These are phyloP conservation scores for Clarireedia hainanense DNA, from an alignment of 2,329 filamentous ascomycete genomes.

Conservation along the genomic window DNA sequence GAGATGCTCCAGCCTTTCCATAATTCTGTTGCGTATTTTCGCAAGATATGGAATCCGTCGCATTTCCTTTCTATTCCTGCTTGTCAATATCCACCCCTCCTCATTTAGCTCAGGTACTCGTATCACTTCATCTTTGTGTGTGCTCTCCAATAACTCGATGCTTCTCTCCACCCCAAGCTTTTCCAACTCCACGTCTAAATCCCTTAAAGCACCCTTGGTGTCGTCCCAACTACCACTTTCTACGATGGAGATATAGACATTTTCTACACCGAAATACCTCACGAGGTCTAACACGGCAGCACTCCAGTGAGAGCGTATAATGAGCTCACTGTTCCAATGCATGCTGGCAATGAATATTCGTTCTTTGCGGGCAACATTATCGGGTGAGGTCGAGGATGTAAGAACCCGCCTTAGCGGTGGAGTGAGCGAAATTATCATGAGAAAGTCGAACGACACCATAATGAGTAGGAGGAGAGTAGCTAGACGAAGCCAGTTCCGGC, in stretches of 20 bases:
- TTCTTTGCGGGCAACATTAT: not conserved
- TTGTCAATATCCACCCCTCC: constrained; percentile 50
- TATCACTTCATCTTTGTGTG: constrained; percentile 50
- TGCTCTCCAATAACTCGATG: constrained; percentile 43
- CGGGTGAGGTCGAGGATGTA: not conserved
- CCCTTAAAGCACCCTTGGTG: constrained; percentile 53
- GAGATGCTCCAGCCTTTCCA: constrained; percentile 49
- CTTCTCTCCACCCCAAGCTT: constrained; percentile 42
- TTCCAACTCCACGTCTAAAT: constrained; percentile 47
- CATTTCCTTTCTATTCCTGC: constrained; percentile 43
- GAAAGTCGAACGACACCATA: constrained; percentile 12
- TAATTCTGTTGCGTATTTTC: constrained; percentile 51
- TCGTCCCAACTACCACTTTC: constrained; percentile 65
- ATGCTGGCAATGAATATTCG: constrained; percentile 58
- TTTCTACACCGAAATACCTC: constrained; percentile 48
- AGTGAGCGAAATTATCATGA: not conserved
- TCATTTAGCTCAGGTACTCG: not conserved
- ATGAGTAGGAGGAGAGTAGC: constrained; percentile 7
- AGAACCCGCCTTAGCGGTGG: constrained; percentile 5
- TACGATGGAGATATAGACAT: constrained; percentile 59
- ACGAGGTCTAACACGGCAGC: constrained; percentile 49
- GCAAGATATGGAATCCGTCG: constrained; percentile 65
- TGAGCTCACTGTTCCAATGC: constrained; percentile 57
- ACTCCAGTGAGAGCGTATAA: constrained; percentile 56
- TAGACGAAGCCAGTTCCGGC: constrained; percentile 11